Evolutionary conservation across 2,329 filamentous ascomycete genomes (phyloP), one percentile per base, ranked within the genome.

Genomic region (Dactylellina cionopaga): DNA sequence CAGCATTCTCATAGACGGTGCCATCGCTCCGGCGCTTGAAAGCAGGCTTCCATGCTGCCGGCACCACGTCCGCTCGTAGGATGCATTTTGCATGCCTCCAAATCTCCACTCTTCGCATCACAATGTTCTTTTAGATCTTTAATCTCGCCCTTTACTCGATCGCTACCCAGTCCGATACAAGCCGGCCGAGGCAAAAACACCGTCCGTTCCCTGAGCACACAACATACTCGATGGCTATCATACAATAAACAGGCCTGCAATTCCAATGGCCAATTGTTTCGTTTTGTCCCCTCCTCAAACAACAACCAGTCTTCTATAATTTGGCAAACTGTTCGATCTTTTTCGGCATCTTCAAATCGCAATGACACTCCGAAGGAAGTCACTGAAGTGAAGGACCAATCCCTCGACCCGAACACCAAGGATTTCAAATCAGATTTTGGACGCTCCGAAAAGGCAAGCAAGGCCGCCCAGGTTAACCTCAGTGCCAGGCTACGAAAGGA

Each of bases 401-500:
- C 19, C 13, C 44, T 52, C 35, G 49, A 71, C 10, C 27, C 31
- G 3, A 33, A 35, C n/a, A 6, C 33, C 25, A 58, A 68, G 19
- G 63, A 68, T 13, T 37, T 22, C 35, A 72, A 72, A 27, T 47
- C 68, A 66, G 87, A 84, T 19, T 92, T 92, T 79, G 85, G 85
- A 75, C 84, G 87, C 76, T 93, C 91, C 68, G 94, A 96, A 79
- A 94, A 90, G 80, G 95, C 93, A 31, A 87, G 89, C 10, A 89
- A 92, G 77, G 95, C 93, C 9, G 90, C 93, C 1, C 90, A 98
- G 78, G 85, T 99, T 76, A 96, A 99, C 79, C 83, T 98, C 77
- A 89, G 89, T 74, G 95, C 95, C 11, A 91, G 91, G 75, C 83
- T 99, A 52, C 92, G 91, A 46, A 96, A 93, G 79, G 92, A 96